Base-by-base conservation (phyloP, 2,329 filamentous ascomycete species). In the Ambrosiella xylebori region DNA sequence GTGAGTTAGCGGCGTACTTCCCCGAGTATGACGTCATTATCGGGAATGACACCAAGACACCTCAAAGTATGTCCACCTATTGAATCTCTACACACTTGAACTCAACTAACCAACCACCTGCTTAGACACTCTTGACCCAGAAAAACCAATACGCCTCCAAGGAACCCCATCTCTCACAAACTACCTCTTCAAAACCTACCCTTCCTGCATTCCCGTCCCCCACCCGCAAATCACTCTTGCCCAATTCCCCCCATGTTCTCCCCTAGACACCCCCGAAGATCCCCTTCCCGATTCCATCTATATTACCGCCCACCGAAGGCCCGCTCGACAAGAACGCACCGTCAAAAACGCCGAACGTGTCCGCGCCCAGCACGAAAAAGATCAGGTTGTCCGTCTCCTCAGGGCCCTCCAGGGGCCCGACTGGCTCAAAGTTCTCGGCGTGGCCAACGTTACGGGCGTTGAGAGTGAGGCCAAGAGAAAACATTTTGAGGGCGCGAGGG, bases 21-120 rank as follows among this genome's bases (percentile, higher is more conserved):
- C 83, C 86, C 56, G 90, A 94, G 66, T 97, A 95, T 70, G 90
- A 96, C 70, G 88, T 95, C 68, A 80, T 96, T 63, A 88, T 97
- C 71, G 89, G 87, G 62, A 87, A 94, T 67, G 84, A 88, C 62
- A 80, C 83, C 44, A 85, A 85, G 65, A 47, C 8, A 84, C 90
- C 70, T 76, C 84, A 64, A 84, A 36, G 89, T 90, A 77, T 68
- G 80, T 74, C 44, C 7, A 41, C 17, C 35, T 7, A 37, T 7
- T 57, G 12, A 19, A 27, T 45, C 1, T 11, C 19, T 56, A 15
- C 37, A 36, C 11, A 53, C 6, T n/a, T n/a, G 13, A 9, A 12
- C 27, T 27, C 27, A 27, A 27, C 27, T 27, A 27, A 27, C 27
- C 2, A 3, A 27, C 27, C 3, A 5, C 27, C 27, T 27, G 27